phyloP scores from a whole-genome alignment of 345 rosid genomes.

The Rhizophora mangle region DNA sequence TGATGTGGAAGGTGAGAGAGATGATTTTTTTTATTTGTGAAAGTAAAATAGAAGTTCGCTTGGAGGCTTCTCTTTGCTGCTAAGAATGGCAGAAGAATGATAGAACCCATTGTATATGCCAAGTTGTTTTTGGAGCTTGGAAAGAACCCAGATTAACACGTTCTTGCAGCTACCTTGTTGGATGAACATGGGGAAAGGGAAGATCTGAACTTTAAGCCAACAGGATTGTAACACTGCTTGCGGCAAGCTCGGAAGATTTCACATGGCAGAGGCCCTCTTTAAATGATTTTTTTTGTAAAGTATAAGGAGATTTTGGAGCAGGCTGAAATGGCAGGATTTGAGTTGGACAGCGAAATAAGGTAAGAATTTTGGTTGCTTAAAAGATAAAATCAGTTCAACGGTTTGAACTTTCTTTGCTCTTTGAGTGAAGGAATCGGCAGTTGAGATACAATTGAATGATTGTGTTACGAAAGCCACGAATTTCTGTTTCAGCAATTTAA shows the following conservation, averaged over 20 bases:
- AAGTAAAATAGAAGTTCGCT: constrained; percentile 37
- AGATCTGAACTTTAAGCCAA: constrained; percentile 54
- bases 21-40: no score
- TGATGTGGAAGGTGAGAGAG: no score
- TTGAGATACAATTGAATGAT: no score
- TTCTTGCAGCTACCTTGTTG: constrained; percentile 41
- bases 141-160: constrained; percentile 65
- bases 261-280: constrained; percentile 17
- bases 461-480: no score
- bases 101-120: constrained; percentile 63
- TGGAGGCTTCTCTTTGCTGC: constrained; percentile 60
- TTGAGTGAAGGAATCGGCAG: no score
- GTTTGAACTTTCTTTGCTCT: no score
- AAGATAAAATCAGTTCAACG: no score
- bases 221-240: constrained; percentile 75
- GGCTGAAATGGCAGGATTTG: constrained; percentile 64
- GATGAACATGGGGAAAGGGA: constrained; percentile 69
- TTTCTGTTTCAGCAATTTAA: no score
- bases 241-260: constrained; percentile 46
- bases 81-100: constrained; percentile 47
- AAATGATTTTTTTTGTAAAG: constrained; percentile 47
- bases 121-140: constrained; percentile 69
- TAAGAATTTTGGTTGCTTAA: neutral
- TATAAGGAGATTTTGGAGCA: constrained; percentile 26
- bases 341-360: constrained; percentile 26